These are phyloP conservation scores for Kluyveromyces nonfermentans DNA, from an alignment of 805 yeast genomes.

Conservation along the genomic window DNA sequence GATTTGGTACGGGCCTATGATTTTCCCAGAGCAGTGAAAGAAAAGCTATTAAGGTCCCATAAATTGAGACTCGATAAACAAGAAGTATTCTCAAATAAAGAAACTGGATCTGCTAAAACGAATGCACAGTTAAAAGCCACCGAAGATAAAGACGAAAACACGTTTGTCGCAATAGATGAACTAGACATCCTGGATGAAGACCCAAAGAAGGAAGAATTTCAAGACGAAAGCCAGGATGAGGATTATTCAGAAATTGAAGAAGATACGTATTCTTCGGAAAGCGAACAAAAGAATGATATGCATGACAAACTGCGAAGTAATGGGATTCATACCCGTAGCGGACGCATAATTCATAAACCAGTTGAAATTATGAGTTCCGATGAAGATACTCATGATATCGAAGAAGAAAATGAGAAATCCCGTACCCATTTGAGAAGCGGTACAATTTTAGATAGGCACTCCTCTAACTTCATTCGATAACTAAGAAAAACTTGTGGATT, in stretches of 20 bases:
- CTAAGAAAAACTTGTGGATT: conserved; percentile 1
- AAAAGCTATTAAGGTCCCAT: not conserved
- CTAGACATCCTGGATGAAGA: conserved; percentile 11
- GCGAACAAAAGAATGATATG: conserved; percentile 10
- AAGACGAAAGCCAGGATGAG: conserved; percentile 9
- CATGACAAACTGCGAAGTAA: conserved; percentile 7
- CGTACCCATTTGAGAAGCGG: not conserved
- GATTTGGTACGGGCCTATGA: not conserved
- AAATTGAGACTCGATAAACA: not conserved
- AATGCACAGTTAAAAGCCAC: not conserved
- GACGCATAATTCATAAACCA: conserved; percentile 3
- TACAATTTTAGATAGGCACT: not conserved
- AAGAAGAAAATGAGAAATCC: not conserved
- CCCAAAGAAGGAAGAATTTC: conserved; percentile 4
- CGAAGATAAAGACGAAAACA: not conserved
- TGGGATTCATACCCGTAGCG: conserved; percentile 2
- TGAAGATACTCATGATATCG: not conserved
- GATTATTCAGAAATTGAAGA: conserved; percentile 15
- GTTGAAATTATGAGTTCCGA: not conserved
- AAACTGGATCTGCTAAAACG: not conserved
- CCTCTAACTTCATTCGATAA: not conserved
- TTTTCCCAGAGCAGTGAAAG: not conserved
- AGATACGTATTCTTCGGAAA: conserved; percentile 9
- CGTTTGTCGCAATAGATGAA: not conserved
- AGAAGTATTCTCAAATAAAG: not conserved